Conservation (phyloP, 1,139 yeast genomes). For the Kodamaea suecica region DNA sequence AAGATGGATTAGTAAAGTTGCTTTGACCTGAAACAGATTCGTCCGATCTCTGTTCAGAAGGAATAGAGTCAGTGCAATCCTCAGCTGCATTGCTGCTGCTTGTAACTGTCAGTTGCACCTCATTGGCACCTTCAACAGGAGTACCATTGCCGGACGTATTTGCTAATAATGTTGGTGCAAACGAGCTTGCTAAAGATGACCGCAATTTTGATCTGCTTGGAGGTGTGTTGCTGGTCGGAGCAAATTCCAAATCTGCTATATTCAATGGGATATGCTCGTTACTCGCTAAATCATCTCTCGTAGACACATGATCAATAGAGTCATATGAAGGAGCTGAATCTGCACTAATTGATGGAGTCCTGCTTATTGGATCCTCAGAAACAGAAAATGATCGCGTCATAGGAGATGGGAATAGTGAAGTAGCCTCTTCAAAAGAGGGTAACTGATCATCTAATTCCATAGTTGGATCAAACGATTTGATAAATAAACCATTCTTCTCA, state of each 20-base stretch:
- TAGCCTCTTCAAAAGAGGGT: conserved; percentile 63
- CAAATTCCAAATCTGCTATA: conserved; percentile 15
- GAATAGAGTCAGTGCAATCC: no score
- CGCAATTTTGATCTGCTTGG: conserved; percentile 19
- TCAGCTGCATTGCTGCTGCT: no score
- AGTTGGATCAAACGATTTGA: conserved; percentile 26
- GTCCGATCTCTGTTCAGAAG: no score
- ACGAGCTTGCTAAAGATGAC: conserved; percentile 25
- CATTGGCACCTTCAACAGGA: no score
- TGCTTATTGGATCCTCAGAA: conserved; percentile 34
- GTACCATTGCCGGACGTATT: conserved; percentile 3
- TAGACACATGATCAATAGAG: conserved; percentile 7
- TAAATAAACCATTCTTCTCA: conserved; percentile 38
- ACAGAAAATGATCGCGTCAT: conserved; percentile 34
- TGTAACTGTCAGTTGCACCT: no score
- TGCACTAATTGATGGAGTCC: conserved; percentile 30
- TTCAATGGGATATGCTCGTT: conserved; percentile 8
- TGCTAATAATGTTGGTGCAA: conserved; percentile 17
- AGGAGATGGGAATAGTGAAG: conserved; percentile 28
- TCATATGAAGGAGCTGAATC: conserved; percentile 37
- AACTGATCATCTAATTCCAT: conserved; percentile 28
- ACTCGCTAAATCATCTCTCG: conserved; percentile 1
- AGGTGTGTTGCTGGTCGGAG: neutral
- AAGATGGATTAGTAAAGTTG: no score
- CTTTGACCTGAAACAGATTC: no score